A percentile compares a stretch with the other conserved stretches of the same genome.
Conservation (phyloP, 495 filamentous ascomycete species). For the Aeminium ludgeri region DNA sequence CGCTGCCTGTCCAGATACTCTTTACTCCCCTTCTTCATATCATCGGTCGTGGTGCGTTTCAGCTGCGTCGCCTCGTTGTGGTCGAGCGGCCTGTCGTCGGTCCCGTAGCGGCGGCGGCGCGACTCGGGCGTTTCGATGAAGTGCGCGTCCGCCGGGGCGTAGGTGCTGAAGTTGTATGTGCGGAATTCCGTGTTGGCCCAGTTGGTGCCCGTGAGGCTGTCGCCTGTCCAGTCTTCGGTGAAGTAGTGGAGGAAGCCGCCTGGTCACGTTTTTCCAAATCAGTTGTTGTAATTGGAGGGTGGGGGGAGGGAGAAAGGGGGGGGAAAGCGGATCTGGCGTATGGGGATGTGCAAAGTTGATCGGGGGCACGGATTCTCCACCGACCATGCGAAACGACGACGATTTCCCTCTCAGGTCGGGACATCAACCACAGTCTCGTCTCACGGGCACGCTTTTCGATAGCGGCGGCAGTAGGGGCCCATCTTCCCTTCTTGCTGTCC, state of each 20-base stretch:
- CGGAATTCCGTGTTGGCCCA: conserved; percentile 77
- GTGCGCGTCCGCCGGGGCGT: conserved; percentile 36
- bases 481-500: conserved; percentile 50
- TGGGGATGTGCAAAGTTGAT: neutral
- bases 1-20: conserved; percentile 2
- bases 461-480: conserved; percentile 38
- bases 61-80: conserved; percentile 29
- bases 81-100: conserved; percentile 30
- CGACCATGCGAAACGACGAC: conserved; percentile 52
- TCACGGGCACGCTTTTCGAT: conserved; percentile 45
- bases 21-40: conserved; percentile 1
- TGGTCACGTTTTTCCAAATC: neutral
- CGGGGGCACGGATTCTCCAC: neutral
- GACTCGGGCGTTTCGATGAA: conserved; percentile 46
- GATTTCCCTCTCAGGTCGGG: conserved; percentile 39
- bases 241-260: conserved; percentile 57
- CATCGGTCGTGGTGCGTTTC: conserved; percentile 4
- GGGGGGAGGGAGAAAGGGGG: neutral
- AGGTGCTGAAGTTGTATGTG: conserved; percentile 42
- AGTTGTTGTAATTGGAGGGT: neutral
- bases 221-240: conserved; percentile 64
- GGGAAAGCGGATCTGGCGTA: neutral
- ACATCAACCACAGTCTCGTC: conserved; percentile 52
- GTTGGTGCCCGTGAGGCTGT: conserved; percentile 42
- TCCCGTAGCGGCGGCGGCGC: conserved; percentile 41